A percentile compares a stretch with the other conserved stretches of the same genome.
phyloP scores from a whole-genome alignment of 2,329 filamentous ascomycete genomes.

The Fusarium protoensiforme region DNA sequence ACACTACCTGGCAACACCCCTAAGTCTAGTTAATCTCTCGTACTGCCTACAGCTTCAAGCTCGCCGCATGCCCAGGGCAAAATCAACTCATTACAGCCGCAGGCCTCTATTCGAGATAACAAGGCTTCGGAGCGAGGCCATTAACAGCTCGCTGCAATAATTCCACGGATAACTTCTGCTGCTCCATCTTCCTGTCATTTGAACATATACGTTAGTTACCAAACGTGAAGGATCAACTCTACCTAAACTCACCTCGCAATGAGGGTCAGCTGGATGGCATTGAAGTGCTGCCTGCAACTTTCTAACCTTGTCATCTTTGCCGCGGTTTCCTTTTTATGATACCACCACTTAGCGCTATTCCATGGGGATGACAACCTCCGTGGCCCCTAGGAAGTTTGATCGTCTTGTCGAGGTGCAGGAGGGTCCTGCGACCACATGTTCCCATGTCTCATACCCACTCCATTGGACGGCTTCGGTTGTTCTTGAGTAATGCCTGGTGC shows the following conservation, averaged over 20 bases:
- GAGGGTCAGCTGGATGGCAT: neutral
- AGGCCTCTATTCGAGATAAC: neutral
- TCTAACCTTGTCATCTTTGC: neutral
- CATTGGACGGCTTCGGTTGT: neutral
- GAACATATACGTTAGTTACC: neutral
- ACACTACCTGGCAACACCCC: too few relatives aligned
- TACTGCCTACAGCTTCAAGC: too few relatives aligned
- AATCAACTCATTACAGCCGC: neutral
- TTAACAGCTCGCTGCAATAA: neutral
- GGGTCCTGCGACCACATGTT: neutral
- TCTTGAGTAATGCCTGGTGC: neutral
- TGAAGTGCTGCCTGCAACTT: neutral
- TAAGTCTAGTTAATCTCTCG: too few relatives aligned
- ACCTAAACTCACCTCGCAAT: neutral
- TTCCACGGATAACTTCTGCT: neutral
- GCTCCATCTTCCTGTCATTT: neutral
- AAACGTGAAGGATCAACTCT: neutral
- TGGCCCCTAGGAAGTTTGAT: neutral
- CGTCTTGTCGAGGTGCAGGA: neutral
- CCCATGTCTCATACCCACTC: neutral
- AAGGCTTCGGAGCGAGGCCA: neutral
- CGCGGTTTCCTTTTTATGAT: neutral
- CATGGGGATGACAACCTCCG: neutral
- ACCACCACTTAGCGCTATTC: neutral
- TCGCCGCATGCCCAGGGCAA: fast-evolving